phyloP scores from a whole-genome alignment of 1,139 yeast species.

The Hyphopichia pseudoburtonii region DNA sequence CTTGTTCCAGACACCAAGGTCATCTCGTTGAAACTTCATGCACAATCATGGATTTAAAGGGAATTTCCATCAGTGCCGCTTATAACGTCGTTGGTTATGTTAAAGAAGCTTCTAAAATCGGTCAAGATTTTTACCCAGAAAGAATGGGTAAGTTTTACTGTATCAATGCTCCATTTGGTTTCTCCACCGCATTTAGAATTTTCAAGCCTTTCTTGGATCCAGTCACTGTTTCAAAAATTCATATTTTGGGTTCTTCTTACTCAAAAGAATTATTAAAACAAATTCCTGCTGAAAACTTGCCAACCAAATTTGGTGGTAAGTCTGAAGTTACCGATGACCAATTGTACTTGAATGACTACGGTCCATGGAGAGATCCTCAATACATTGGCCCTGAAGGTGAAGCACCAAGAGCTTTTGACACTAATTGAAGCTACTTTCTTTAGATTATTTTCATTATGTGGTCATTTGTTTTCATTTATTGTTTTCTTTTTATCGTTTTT shows the following conservation, averaged over 20 bases:
- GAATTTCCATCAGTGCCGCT: conserved; percentile 82
- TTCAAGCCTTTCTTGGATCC: conserved; percentile 96
- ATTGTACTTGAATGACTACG: conserved; percentile 82
- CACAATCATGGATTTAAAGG: conserved; percentile 92
- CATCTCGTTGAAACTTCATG: conserved; percentile 90
- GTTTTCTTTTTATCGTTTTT: too few species aligned
- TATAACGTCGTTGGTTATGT: conserved; percentile 85
- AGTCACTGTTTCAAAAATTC: conserved; percentile 95
- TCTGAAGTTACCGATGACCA: conserved; percentile 73
- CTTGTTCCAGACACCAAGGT: conserved; percentile 84
- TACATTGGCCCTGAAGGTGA: conserved; percentile 87
- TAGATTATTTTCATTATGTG: not conserved
- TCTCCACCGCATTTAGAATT: conserved; percentile 86
- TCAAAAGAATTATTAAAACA: conserved; percentile 83
- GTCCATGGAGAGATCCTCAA: conserved; percentile 94
- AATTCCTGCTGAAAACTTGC: conserved; percentile 90
- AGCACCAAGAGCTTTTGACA: conserved; percentile 60
- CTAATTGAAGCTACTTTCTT: not conserved
- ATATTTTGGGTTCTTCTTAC: conserved; percentile 79
- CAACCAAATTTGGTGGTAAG: conserved; percentile 84
- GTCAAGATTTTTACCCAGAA: conserved; percentile 98
- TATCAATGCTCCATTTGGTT: conserved; percentile 97
- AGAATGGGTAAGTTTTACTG: conserved; percentile 97
- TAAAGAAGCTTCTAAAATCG: conserved; percentile 87
- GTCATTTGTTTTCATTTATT: too few species aligned